Conservation (phyloP, 768 basidiomycete species). For the Leccinum boreale region DNA sequence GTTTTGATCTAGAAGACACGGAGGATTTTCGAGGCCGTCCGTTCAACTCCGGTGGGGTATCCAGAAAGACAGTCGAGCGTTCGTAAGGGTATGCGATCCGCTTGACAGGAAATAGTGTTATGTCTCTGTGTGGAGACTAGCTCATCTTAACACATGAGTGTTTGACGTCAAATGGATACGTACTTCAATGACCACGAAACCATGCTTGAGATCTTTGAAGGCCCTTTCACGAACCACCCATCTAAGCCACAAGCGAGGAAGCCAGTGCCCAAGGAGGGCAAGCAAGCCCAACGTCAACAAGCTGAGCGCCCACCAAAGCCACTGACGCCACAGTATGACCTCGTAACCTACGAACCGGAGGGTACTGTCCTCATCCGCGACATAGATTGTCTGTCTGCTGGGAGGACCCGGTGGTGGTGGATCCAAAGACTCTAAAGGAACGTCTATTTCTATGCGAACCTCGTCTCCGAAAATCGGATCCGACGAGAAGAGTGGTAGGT, state of each 20-base stretch:
- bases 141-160: conserved; percentile 21
- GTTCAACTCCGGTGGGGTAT: conserved; percentile 30
- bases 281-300: conserved; percentile 68
- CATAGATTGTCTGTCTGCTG: conserved; percentile 80
- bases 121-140: conserved; percentile 82
- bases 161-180: conserved; percentile 21
- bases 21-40: conserved; percentile 20
- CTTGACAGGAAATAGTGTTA: conserved; percentile 71
- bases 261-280: conserved; percentile 87
- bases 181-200: conserved; percentile 90
- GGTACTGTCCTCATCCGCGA: conserved; percentile 87
- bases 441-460: conserved; percentile 78
- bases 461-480: conserved; percentile 86
- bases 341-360: conserved; percentile 88
- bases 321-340: conserved; percentile 54
- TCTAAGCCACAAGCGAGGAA: conserved; percentile 86
- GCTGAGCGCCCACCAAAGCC: conserved; percentile 71
- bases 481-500: conserved; percentile 63
- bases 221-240: conserved; percentile 83
- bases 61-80: conserved; percentile 76
- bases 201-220: conserved; percentile 66
- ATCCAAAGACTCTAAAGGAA: conserved; percentile 54
- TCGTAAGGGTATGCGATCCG: conserved; percentile 72
- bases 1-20: conserved; percentile 25
- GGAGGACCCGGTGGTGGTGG: conserved; percentile 81